Percentiles rank a stretch among this genome's conserved stretches.
Evolutionary conservation across 768 basidiomycete species (phyloP).

Genomic region (Tylopilus vinaceipallidus): DNA sequence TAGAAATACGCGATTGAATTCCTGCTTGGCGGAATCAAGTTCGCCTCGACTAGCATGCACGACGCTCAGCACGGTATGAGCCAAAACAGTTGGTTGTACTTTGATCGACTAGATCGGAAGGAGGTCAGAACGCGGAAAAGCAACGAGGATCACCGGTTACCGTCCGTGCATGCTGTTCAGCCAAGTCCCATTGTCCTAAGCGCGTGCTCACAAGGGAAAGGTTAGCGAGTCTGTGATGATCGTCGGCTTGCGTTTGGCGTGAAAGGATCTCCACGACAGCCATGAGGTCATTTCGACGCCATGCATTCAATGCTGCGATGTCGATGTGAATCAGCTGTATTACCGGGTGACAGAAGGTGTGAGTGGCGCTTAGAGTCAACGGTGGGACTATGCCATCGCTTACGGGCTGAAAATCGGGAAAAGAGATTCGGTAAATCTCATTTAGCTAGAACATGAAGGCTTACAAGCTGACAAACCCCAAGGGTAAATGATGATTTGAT

Average conservation of each 20-base stretch:
- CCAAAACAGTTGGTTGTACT: neutral
- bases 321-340: neutral
- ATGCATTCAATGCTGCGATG: neutral
- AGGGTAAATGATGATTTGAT: too few species aligned
- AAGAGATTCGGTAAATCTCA: too few species aligned
- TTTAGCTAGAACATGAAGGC: too few species aligned
- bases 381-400: too few species aligned
- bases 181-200: neutral
- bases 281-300: neutral
- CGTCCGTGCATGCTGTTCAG: neutral
- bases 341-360: too few species aligned
- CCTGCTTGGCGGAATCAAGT: neutral
- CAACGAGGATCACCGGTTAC: neutral
- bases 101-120: neutral
- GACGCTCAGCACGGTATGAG: neutral
- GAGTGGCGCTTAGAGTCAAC: too few species aligned
- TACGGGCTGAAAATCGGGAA: too few species aligned
- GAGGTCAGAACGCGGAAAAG: neutral
- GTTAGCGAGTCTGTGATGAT: constrained; percentile 1
- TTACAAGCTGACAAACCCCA: too few species aligned
- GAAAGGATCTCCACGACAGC: neutral
- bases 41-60: neutral
- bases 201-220: neutral
- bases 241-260: neutral
- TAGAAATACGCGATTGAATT: neutral